Percentiles rank a stretch among this genome's conserved stretches.
Conservation (phyloP, 345 rosid species). For the Eucalyptus rudis region DNA sequence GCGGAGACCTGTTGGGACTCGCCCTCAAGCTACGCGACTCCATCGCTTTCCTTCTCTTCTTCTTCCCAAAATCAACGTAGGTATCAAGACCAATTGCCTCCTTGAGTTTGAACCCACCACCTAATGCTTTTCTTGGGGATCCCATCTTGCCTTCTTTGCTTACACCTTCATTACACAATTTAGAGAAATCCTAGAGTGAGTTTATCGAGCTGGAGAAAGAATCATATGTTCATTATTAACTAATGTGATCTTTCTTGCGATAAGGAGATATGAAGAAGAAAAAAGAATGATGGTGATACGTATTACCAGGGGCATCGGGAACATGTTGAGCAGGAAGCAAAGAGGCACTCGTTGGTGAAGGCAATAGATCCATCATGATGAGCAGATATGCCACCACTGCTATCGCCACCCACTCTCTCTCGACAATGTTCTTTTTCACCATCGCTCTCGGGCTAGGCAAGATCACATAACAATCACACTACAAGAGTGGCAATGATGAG, state of each 20-base stretch:
- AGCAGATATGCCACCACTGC: background rate
- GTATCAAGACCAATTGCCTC: background rate
- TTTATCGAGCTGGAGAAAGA: background rate
- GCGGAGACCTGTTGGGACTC: accelerated
- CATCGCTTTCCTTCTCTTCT: background rate
- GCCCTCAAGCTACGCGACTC: background rate
- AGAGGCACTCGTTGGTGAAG: background rate
- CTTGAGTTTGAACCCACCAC: background rate
- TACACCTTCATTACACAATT: background rate
- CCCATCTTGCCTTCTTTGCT: background rate
- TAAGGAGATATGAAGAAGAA: too few species aligned
- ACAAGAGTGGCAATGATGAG: background rate
- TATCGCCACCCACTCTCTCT: background rate
- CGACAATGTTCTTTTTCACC: background rate
- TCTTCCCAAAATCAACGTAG: background rate
- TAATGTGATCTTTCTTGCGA: too few species aligned
- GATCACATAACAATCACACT: too few species aligned
- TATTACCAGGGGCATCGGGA: background rate
- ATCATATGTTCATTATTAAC: background rate
- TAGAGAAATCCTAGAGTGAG: background rate
- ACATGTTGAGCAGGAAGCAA: background rate
- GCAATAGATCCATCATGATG: background rate
- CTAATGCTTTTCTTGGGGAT: background rate
- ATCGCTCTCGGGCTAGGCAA: background rate
- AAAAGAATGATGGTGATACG: background rate